Percentiles rank a stretch among this genome's conserved stretches.
These are phyloP conservation scores for Phytophthora quininea DNA, from an alignment of 352 stramenopile genomes.

Conservation along the genomic window DNA sequence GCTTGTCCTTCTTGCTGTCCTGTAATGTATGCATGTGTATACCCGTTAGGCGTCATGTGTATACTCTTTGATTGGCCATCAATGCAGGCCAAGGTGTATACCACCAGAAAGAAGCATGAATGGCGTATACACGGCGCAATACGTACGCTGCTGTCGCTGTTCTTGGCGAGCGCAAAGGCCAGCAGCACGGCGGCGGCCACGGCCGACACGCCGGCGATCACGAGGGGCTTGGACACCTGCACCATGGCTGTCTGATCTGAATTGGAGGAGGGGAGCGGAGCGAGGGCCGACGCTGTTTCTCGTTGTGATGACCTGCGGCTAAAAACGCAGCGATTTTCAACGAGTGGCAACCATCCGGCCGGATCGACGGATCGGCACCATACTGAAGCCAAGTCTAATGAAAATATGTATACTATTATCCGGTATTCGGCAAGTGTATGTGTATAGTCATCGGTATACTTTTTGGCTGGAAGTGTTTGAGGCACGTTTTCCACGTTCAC, in stretches of 20 bases:
- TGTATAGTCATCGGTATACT: too few relatives aligned
- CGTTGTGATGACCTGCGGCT: neutral
- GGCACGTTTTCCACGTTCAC: too few relatives aligned
- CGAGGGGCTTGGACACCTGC: slow-evolving; percentile 80
- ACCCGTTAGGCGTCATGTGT: neutral
- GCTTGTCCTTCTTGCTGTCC: slow-evolving; percentile 62
- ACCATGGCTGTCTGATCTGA: slow-evolving; percentile 49
- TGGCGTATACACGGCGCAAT: neutral
- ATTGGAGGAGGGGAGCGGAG: slow-evolving; percentile 3
- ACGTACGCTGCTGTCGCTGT: slow-evolving; percentile 48
- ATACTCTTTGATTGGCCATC: neutral
- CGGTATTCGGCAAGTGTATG: too few relatives aligned
- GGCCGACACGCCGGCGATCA: slow-evolving; percentile 74
- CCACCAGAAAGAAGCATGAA: slow-evolving; percentile 3
- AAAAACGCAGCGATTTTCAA: slow-evolving; percentile 5
- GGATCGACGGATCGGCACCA: neutral
- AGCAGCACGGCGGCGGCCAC: slow-evolving; percentile 62
- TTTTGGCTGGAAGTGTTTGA: too few relatives aligned
- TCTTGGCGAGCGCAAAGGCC: slow-evolving; percentile 56
- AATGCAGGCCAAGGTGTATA: slow-evolving; percentile 4
- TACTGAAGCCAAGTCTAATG: neutral
- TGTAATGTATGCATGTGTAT: slow-evolving; percentile 8
- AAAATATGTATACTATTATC: neutral
- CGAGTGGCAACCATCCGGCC: neutral
- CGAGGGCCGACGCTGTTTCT: slow-evolving; percentile 1